These are phyloP conservation scores for Septoria petroselini DNA, from an alignment of 2,329 filamentous ascomycete genomes.

Conservation along the genomic window DNA sequence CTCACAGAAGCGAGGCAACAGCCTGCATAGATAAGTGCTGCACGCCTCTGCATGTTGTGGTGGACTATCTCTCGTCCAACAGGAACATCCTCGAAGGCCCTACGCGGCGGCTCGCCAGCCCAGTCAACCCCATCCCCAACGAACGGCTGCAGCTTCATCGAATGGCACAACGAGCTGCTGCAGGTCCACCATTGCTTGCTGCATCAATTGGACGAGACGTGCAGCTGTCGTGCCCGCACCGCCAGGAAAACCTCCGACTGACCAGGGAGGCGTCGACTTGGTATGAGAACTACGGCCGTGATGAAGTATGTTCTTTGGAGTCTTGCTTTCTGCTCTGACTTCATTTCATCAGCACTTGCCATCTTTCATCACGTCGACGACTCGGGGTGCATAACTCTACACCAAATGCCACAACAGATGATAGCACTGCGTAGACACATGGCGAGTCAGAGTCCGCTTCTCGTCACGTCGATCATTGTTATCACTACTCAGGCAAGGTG, in stretches of 20 bases:
- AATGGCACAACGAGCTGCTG: slow-evolving; percentile 17
- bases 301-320: too few relatives aligned
- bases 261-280: too few relatives aligned
- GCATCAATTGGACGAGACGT: slow-evolving; percentile 20
- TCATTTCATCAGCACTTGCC: too few relatives aligned
- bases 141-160: slow-evolving; percentile 19
- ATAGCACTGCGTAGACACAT: background rate
- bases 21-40: slow-evolving; percentile 13
- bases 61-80: slow-evolving; percentile 4
- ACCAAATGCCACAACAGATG: too few relatives aligned
- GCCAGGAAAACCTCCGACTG: background rate
- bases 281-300: too few relatives aligned
- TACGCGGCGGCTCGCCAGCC: slow-evolving; percentile 5
- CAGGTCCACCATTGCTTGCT: slow-evolving; percentile 8
- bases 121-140: slow-evolving; percentile 18
- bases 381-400: too few relatives aligned
- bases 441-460: background rate
- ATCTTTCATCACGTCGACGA: too few relatives aligned
- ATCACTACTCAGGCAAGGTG: slow-evolving; percentile 2
- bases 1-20: slow-evolving; percentile 16
- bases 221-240: slow-evolving; percentile 18
- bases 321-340: too few relatives aligned
- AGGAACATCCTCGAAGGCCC: slow-evolving; percentile 10
- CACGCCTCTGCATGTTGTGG: slow-evolving; percentile 4
- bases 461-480: background rate